Evolutionary conservation across 148 eudicot genomes (phyloP), one percentile per base, ranked within the genome.

Genomic region (Heliamphora exappendiculata): DNA sequence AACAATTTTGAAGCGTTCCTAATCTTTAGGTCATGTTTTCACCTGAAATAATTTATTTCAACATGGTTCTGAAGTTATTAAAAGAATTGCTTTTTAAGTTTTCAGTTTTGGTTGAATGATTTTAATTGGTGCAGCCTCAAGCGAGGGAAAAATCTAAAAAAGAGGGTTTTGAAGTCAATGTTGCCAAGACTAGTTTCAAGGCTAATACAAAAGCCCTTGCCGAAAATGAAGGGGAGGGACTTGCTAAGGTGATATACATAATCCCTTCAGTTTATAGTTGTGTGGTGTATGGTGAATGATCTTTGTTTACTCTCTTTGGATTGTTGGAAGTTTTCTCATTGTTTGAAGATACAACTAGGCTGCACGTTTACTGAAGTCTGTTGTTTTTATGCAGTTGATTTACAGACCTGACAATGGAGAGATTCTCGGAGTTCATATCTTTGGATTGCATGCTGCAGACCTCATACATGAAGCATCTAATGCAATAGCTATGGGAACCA

Each of bases 171-270:
- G 90, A 87, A 82, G 72, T 96, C 24, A 87, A 97, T 58, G 77
- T 96, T 75, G 91, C 97, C 45, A 96, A 91, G 89, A 91, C 98
- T 75, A 95, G 98, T 83, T 95, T 95, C 92, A 95, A 95, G 88
- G 98, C 98, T 60, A 95, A 95, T 86, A 91, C 99, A 19, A 96
- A 96, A 82, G 99, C 99, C 37, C 91, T 96, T 65, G 99, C 99
- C 39, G 99, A 96, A 88, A 96, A 96, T 90, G 99, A 96, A 87
- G 99, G 89, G 62, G 99, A 96, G 78, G 99, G 99, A 76, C 81
- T 93, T 70, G 99, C 99, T 78, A 95, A 96, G 99, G 99, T 96
- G 75, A 76, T 62, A 71, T 68, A 77, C 59, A 39, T 69, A 75
- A 41, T 50, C 51, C 70, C 34, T 54, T 44, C 0, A 54, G 31